Conservation (phyloP, 1,284 basidiomycete genomes). For the Leccinum griseonigrum region DNA sequence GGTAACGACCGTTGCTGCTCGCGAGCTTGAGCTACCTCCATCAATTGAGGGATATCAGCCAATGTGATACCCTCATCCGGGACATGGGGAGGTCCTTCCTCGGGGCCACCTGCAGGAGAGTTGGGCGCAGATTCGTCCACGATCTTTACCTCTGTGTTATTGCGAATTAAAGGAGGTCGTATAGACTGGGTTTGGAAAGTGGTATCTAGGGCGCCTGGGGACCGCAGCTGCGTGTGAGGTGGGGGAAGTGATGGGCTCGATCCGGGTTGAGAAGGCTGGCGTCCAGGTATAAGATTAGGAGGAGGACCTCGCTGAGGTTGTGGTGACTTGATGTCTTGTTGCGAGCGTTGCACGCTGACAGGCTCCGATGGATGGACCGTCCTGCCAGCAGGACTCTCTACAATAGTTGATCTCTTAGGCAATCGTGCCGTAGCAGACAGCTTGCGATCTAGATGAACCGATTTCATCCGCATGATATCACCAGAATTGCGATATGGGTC, state of each 20-base stretch:
- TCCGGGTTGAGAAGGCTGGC: constrained; percentile 32
- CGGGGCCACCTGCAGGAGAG: constrained; percentile 55
- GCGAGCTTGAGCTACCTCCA: constrained; percentile 88
- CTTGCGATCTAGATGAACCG: constrained; percentile 92
- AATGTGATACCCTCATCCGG: constrained; percentile 87
- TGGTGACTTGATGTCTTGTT: constrained; percentile 31
- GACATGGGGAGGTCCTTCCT: constrained; percentile 36
- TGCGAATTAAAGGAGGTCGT: constrained; percentile 74
- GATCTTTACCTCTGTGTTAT: constrained; percentile 88
- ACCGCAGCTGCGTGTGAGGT: constrained; percentile 37
- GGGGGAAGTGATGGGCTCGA: constrained; percentile 36
- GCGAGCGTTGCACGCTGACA: constrained; percentile 39
- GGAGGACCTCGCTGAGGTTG: constrained; percentile 36
- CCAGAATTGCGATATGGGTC: constrained; percentile 82
- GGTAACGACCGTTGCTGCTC: constrained; percentile 81
- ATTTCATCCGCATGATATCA: constrained; percentile 94
- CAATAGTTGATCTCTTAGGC: constrained; percentile 92
- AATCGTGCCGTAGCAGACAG: constrained; percentile 88
- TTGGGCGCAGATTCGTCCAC: constrained; percentile 79
- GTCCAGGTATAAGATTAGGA: constrained; percentile 34
- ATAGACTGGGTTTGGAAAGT: constrained; percentile 45
- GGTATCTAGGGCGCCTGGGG: constrained; percentile 39
- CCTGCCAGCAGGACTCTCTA: constrained; percentile 93
- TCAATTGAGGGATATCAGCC: constrained; percentile 93
- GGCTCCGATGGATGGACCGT: constrained; percentile 70